Evolutionary conservation across 192 early-diverging fungal species (phyloP).

Genomic region (Oehlia diaphana): DNA sequence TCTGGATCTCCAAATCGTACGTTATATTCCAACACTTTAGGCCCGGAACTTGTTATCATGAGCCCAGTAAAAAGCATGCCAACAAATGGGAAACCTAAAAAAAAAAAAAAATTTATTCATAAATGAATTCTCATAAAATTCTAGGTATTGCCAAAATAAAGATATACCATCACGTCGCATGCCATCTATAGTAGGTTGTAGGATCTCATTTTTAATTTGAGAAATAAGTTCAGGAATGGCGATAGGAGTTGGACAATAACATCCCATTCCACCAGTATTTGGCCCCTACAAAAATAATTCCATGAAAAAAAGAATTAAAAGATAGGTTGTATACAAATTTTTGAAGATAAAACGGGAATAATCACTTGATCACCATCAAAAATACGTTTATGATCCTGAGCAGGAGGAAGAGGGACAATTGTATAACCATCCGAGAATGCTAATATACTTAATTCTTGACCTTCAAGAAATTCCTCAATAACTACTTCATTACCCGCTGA

Average conservation of each 20-base stretch:
- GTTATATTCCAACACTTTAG: slow-evolving; percentile 98
- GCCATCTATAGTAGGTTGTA: slow-evolving; percentile 92
- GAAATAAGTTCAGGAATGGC: slow-evolving; percentile 75
- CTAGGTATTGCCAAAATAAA: background rate
- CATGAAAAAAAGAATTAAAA: background rate
- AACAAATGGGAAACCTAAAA: slow-evolving; percentile 83
- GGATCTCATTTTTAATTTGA: slow-evolving; percentile 71
- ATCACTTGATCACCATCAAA: slow-evolving; percentile 75
- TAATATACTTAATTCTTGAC: slow-evolving; percentile 92
- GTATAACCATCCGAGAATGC: slow-evolving; percentile 96
- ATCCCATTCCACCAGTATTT: slow-evolving; percentile 99
- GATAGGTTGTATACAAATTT: slow-evolving; percentile 17
- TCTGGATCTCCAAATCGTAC: slow-evolving; percentile 98
- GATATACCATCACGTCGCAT: slow-evolving; percentile 84
- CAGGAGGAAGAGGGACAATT: slow-evolving; percentile 82
- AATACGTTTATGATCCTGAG: slow-evolving; percentile 99
- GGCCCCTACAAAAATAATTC: slow-evolving; percentile 56
- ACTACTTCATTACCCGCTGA: slow-evolving; percentile 89
- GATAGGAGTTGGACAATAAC: slow-evolving; percentile 94
- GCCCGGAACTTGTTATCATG: slow-evolving; percentile 89
- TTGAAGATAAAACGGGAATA: background rate
- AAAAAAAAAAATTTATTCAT: background rate
- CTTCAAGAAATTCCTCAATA: slow-evolving; percentile 91
- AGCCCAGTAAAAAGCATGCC: slow-evolving; percentile 96
- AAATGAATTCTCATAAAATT: background rate